These are phyloP conservation scores for Pythium insidiosum DNA, from an alignment of 352 stramenopile species.

Conservation along the genomic window DNA sequence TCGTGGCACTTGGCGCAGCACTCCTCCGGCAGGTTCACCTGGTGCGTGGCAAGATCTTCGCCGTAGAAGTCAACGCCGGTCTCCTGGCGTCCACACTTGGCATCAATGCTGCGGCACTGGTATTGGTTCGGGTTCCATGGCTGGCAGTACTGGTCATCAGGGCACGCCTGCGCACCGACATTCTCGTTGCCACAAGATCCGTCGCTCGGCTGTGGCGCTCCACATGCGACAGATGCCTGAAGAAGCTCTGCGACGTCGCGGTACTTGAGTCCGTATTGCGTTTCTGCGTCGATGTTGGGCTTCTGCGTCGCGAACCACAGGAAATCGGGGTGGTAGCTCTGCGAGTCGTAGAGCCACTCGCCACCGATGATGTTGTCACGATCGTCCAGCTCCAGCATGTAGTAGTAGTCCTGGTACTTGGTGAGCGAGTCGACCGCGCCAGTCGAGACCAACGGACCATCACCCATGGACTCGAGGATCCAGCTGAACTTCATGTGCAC, in stretches of 20 bases:
- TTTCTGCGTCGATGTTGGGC: constrained; percentile 1
- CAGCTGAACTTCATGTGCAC: constrained; percentile 46
- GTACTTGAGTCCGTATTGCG: constrained; percentile 9
- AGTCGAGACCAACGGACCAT: constrained; percentile 41
- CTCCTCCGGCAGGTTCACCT: constrained; percentile 9
- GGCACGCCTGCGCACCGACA: constrained; percentile 12
- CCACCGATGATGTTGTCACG: constrained; percentile 55
- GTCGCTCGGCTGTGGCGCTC: not conserved
- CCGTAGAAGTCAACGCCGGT: constrained; percentile 30
- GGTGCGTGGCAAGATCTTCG: constrained; percentile 21
- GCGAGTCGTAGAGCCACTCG: constrained; percentile 53
- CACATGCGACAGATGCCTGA: constrained; percentile 7
- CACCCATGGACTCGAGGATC: constrained; percentile 37
- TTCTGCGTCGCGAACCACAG: constrained; percentile 40
- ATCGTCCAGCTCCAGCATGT: constrained; percentile 61
- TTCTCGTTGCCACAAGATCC: constrained; percentile 3
- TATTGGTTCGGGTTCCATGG: constrained; percentile 22
- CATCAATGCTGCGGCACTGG: constrained; percentile 19
- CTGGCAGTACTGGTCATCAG: constrained; percentile 24
- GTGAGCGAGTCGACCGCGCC: constrained; percentile 34
- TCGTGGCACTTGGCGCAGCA: constrained; percentile 22
- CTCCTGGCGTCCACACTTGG: constrained; percentile 25
- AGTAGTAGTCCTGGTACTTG: constrained; percentile 40
- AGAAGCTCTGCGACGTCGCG: constrained; percentile 2
- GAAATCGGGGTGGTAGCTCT: constrained; percentile 55